Percentiles rank a stretch among this genome's conserved stretches.
Conservation (phyloP, 805 yeast species). For the Saccharomycopsis fodiens region DNA sequence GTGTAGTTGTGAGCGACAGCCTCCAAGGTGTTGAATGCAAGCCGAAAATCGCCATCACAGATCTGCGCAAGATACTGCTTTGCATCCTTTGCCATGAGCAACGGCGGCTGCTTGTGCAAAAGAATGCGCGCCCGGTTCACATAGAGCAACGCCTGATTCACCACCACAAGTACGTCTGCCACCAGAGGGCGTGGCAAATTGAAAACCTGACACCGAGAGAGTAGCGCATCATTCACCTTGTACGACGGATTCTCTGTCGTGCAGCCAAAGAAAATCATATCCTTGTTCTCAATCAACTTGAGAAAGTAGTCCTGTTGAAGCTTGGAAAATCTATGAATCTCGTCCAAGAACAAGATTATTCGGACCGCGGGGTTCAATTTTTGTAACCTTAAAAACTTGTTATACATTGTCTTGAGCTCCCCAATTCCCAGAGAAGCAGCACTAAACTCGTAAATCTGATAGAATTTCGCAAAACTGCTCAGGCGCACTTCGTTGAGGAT, state of each 20-base stretch:
- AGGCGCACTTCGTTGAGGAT: conserved; percentile 30
- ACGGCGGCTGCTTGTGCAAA: conserved; percentile 8
- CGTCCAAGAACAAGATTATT: conserved; percentile 82
- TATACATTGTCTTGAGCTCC: conserved; percentile 60
- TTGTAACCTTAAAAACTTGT: conserved; percentile 28
- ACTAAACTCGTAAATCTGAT: conserved; percentile 68
- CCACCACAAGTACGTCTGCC: conserved; percentile 44
- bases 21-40: conserved; percentile 75
- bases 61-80: conserved; percentile 62
- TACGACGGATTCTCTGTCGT: conserved; percentile 93
- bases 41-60: conserved; percentile 84
- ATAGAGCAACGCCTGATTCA: conserved; percentile 50
- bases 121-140: conserved; percentile 38
- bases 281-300: conserved; percentile 80
- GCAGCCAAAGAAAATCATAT: conserved; percentile 79
- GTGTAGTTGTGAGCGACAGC: conserved; percentile 41
- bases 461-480: conserved; percentile 18
- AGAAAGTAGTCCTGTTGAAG: conserved; percentile 84
- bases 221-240: conserved; percentile 71
- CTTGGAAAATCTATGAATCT: conserved; percentile 81
- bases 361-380: conserved; percentile 35
- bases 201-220: conserved; percentile 81
- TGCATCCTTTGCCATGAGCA: conserved; percentile 37
- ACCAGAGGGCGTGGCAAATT: conserved; percentile 47
- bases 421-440: conserved; percentile 69